phyloP scores from a whole-genome alignment of 768 basidiomycete species.

The Stropharia rugosoannulata region DNA sequence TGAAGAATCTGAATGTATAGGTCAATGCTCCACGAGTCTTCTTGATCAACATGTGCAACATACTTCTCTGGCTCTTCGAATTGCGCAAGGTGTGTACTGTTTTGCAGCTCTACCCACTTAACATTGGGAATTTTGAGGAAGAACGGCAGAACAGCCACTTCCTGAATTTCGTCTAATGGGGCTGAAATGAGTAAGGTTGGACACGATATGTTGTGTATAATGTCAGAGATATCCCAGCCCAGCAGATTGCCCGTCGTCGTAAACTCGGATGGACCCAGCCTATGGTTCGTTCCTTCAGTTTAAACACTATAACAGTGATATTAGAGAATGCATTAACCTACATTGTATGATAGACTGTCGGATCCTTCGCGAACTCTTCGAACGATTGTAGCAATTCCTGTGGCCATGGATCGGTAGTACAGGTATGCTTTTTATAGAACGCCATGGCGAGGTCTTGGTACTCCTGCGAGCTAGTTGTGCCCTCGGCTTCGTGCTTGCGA shows the following conservation, averaged over 20 bases:
- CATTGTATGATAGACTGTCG: conserved; percentile 32
- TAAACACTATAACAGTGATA: neutral
- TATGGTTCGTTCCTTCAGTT: conserved; percentile 6
- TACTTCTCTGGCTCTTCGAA: conserved; percentile 24
- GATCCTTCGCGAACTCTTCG: conserved; percentile 21
- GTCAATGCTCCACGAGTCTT: too few species aligned
- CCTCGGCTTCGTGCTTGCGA: conserved; percentile 25
- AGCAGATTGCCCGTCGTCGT: conserved; percentile 22
- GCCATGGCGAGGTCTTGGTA: conserved; percentile 28
- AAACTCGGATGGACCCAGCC: conserved; percentile 37
- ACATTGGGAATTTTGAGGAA: conserved; percentile 27
- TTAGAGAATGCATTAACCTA: conserved; percentile 13
- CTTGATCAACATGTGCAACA: neutral
- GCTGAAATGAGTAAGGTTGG: conserved; percentile 21
- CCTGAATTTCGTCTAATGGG: conserved; percentile 18
- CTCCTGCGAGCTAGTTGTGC: conserved; percentile 20
- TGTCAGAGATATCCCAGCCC: conserved; percentile 20
- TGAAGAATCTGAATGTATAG: conserved; percentile 11
- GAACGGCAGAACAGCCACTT: conserved; percentile 17
- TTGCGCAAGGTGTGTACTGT: conserved; percentile 23
- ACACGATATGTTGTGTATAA: conserved; percentile 19
- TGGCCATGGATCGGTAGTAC: conserved; percentile 30
- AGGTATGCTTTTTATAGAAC: conserved; percentile 33
- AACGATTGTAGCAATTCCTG: conserved; percentile 28
- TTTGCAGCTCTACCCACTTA: conserved; percentile 33